Conservation (phyloP, 2,329 filamentous ascomycete genomes). For the Diaporthe ampelina region DNA sequence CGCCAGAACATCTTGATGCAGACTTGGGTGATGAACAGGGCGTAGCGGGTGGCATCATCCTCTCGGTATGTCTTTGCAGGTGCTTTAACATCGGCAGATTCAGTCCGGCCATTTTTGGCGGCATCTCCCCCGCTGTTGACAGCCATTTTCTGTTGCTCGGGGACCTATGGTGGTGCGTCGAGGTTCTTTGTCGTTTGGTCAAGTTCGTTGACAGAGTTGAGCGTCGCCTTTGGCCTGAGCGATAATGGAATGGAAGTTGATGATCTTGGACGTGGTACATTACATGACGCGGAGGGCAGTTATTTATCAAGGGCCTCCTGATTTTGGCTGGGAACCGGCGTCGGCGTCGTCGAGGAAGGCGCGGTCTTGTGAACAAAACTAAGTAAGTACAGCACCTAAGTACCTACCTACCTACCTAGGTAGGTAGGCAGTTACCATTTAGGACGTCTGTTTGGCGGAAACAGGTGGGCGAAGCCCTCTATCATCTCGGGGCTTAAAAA, state of each 20-base stretch:
- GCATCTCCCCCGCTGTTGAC: neutral
- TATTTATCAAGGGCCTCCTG: neutral
- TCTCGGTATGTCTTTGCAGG: neutral
- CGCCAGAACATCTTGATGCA: neutral
- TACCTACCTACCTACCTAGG: too few species aligned
- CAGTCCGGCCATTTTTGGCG: neutral
- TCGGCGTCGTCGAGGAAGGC: neutral
- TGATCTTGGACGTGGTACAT: neutral
- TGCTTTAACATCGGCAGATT: too few species aligned
- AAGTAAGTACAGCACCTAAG: too few species aligned
- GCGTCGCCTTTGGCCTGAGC: neutral
- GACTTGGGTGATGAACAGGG: neutral
- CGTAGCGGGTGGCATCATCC: neutral
- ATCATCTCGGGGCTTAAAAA: too few species aligned
- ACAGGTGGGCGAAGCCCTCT: too few species aligned
- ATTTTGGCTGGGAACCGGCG: too few species aligned
- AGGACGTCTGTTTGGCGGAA: too few species aligned
- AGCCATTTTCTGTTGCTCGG: neutral
- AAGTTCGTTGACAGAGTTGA: too few species aligned
- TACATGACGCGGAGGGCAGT: neutral
- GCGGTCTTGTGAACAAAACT: too few species aligned
- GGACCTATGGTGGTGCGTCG: too few species aligned
- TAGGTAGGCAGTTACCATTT: too few species aligned
- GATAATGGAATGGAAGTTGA: neutral
- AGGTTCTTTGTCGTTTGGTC: too few species aligned